These are phyloP conservation scores for Tetrastigma voinierianum DNA, from an alignment of 164 flowering plant genomes.

Conservation along the genomic window DNA sequence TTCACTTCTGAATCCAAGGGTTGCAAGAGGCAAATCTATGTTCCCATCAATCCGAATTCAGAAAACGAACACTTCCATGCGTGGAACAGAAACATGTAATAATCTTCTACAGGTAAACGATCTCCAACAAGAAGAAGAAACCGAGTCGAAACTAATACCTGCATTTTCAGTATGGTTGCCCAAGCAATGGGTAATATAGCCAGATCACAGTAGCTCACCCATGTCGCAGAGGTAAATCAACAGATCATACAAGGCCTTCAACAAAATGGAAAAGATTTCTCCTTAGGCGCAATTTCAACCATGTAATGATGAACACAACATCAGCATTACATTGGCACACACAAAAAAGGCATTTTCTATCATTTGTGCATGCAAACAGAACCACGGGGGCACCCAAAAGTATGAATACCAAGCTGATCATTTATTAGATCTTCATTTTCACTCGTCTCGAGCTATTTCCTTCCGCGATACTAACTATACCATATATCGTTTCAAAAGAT, in stretches of 20 bases:
- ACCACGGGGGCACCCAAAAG: too few species aligned
- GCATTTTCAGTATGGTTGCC: constrained; percentile 29
- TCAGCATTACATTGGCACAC: not conserved
- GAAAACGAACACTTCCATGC: constrained; percentile 27
- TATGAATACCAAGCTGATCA: too few species aligned
- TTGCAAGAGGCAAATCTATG: constrained; percentile 27
- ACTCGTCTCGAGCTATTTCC: too few species aligned
- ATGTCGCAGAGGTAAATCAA: too few species aligned
- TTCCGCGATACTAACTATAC: too few species aligned
- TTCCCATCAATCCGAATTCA: constrained; percentile 10
- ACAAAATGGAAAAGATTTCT: not conserved
- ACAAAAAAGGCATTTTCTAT: not conserved
- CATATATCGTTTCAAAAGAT: too few species aligned
- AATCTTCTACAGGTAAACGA: constrained; percentile 34
- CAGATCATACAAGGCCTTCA: not conserved
- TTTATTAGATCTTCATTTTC: too few species aligned
- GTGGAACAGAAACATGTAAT: constrained; percentile 23
- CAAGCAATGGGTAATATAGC: not conserved
- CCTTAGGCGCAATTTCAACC: not conserved
- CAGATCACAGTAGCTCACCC: too few species aligned
- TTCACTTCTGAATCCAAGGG: constrained; percentile 29
- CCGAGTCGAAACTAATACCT: constrained; percentile 40
- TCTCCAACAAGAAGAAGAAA: constrained; percentile 52
- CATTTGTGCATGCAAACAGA: too few species aligned
- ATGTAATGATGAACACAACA: not conserved